Percentiles rank a stretch among this genome's conserved stretches.
phyloP scores from a whole-genome alignment of 1,284 basidiomycete genomes.

The Trichosporon sp. region DNA sequence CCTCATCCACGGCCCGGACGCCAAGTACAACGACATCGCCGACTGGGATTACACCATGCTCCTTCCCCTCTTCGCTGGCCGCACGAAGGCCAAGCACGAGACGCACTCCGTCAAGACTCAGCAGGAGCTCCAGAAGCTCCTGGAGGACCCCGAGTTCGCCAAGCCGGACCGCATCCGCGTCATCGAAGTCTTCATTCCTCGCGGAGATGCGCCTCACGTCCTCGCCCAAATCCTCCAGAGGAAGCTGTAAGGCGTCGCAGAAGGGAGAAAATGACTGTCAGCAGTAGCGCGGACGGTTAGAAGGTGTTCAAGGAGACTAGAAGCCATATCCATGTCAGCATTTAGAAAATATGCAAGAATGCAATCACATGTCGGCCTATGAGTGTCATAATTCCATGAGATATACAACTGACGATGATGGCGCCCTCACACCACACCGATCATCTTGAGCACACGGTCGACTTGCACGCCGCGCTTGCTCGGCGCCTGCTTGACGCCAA shows the following conservation, averaged over 20 bases:
- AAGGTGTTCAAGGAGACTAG: background rate
- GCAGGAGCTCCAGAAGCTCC: conserved; percentile 55
- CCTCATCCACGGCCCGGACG: conserved; percentile 50
- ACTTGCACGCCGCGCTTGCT: conserved; percentile 36
- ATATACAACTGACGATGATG: background rate
- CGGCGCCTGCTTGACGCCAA: conserved; percentile 75
- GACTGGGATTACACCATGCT: conserved; percentile 47
- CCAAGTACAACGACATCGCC: conserved; percentile 50
- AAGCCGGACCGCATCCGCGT: conserved; percentile 40
- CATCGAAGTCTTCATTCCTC: conserved; percentile 47
- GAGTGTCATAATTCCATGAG: background rate
- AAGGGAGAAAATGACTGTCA: background rate
- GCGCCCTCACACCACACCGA: conserved; percentile 35
- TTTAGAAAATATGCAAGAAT: background rate
- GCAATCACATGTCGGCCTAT: too few relatives aligned
- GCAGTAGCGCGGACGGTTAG: too few relatives aligned
- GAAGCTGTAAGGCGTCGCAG: background rate
- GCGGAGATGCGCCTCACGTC: conserved; percentile 30
- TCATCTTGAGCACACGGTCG: conserved; percentile 42
- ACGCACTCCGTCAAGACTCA: conserved; percentile 41
- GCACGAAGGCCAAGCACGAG: conserved; percentile 22
- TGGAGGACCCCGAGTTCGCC: conserved; percentile 41
- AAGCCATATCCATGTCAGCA: background rate
- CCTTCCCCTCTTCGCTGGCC: conserved; percentile 44
- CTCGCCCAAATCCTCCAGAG: conserved; percentile 7